Conservation (phyloP, 805 yeast species). For the Cyberlindnera sargentensis region DNA sequence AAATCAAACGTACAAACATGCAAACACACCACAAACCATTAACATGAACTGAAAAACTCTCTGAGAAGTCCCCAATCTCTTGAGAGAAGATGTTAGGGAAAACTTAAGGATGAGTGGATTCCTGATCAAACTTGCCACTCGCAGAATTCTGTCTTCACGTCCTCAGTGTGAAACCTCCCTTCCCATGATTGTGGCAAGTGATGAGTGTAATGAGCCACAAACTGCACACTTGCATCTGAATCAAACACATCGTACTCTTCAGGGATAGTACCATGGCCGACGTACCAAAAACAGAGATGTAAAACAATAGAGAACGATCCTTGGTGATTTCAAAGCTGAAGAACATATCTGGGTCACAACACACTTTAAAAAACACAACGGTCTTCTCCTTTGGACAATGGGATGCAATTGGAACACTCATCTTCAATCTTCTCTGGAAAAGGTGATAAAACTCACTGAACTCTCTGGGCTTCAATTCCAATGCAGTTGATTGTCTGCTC, state of each 20-base stretch:
- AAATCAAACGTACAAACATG: constrained; percentile 83
- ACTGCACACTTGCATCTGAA: constrained; percentile 79
- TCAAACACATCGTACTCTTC: constrained; percentile 72
- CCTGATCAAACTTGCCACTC: constrained; percentile 67
- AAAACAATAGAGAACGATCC: constrained; percentile 77
- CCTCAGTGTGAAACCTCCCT: constrained; percentile 74
- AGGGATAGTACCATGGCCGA: constrained; percentile 64
- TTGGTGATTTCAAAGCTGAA: constrained; percentile 82
- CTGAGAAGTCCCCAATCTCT: constrained; percentile 80
- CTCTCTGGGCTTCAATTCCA: constrained; percentile 92
- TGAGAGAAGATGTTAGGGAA: constrained; percentile 68
- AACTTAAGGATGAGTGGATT: constrained; percentile 91
- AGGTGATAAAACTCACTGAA: constrained; percentile 89
- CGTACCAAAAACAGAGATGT: constrained; percentile 85
- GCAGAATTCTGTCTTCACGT: constrained; percentile 79
- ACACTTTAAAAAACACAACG: constrained; percentile 47
- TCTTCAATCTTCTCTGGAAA: constrained; percentile 68
- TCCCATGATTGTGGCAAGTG: constrained; percentile 87
- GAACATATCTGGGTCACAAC: constrained; percentile 81
- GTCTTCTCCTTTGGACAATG: constrained; percentile 78
- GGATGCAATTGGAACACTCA: constrained; percentile 74
- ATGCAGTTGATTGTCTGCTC: constrained; percentile 84
- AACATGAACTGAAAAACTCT: constrained; percentile 77
- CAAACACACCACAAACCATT: constrained; percentile 96
- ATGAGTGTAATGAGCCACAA: constrained; percentile 83